Conservation (phyloP, 192 early-diverging fungal species). For the Nowakowskiella sp. region DNA sequence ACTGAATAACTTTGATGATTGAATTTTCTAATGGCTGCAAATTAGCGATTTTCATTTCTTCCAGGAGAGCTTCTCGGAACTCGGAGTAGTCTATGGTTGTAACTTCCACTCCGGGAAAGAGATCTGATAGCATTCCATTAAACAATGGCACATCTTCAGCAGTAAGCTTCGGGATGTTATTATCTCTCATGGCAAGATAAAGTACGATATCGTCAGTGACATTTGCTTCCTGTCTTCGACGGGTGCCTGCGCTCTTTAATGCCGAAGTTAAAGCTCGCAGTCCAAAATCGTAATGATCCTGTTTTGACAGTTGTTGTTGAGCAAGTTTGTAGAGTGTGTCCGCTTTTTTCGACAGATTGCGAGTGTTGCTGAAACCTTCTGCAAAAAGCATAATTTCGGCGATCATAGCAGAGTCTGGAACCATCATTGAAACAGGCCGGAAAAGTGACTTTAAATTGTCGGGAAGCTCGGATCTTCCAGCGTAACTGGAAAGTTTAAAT, state of each 20-base stretch:
- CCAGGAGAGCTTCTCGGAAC: constrained; percentile 34
- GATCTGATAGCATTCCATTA: constrained; percentile 45
- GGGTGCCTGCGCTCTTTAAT: constrained; percentile 35
- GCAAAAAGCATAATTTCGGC: constrained; percentile 60
- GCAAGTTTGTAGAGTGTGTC: constrained; percentile 52
- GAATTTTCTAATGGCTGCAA: constrained; percentile 33
- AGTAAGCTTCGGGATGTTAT: constrained; percentile 52
- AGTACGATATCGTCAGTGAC: constrained; percentile 47
- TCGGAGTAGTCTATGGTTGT: constrained; percentile 38
- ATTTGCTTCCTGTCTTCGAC: constrained; percentile 37
- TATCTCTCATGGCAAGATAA: constrained; percentile 43
- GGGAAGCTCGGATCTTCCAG: constrained; percentile 47
- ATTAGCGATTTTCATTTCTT: constrained; percentile 40
- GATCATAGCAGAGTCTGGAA: constrained; percentile 51
- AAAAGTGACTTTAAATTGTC: constrained; percentile 54
- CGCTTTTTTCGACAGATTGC: constrained; percentile 44
- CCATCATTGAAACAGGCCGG: constrained; percentile 57
- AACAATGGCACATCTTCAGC: constrained; percentile 56
- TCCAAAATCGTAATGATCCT: constrained; percentile 57
- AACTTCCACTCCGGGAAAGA: constrained; percentile 50
- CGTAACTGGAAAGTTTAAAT: no score
- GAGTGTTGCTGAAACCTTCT: constrained; percentile 53
- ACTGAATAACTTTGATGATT: constrained; percentile 45
- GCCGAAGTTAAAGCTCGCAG: constrained; percentile 46
- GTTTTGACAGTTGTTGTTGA: constrained; percentile 54